These are phyloP conservation scores for Rhamnella rubrinervis DNA, from an alignment of 331 rosid species.

Conservation along the genomic window DNA sequence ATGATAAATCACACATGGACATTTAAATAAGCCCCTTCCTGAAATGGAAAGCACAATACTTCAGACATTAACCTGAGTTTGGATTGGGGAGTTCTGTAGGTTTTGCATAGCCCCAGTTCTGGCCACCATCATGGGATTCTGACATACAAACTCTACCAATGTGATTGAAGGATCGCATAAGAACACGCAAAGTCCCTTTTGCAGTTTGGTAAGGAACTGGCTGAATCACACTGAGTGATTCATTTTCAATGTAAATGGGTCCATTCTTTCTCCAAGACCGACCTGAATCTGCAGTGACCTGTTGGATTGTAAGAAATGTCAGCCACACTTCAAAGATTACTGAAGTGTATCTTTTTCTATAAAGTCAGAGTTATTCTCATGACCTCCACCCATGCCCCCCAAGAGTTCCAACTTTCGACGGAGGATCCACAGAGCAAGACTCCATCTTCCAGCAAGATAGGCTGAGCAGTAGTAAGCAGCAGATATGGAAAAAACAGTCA, in stretches of 20 bases:
- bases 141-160: constrained; percentile 67
- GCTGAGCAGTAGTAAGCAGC: constrained; percentile 40
- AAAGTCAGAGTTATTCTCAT: constrained; percentile 12
- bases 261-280: constrained; percentile 81
- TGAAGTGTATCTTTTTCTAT: constrained; percentile 8
- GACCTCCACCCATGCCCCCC: constrained; percentile 99
- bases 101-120: constrained; percentile 67
- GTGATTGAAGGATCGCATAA: constrained; percentile 69
- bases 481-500: neutral
- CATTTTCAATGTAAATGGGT: constrained; percentile 69
- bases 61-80: constrained; percentile 65
- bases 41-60: constrained; percentile 11
- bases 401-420: constrained; percentile 95
- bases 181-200: constrained; percentile 66
- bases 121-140: constrained; percentile 80
- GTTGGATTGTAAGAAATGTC: constrained; percentile 26
- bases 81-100: constrained; percentile 83
- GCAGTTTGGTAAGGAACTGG: constrained; percentile 84
- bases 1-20: neutral
- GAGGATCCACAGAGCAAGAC: constrained; percentile 86
- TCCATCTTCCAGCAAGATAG: constrained; percentile 78
- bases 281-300: constrained; percentile 68
- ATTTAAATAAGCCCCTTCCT: constrained; percentile 7
- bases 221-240: constrained; percentile 78
- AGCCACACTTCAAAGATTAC: constrained; percentile 23